phyloP scores from a whole-genome alignment of 768 basidiomycete species.

The Rhizopogon salebrosus region DNA sequence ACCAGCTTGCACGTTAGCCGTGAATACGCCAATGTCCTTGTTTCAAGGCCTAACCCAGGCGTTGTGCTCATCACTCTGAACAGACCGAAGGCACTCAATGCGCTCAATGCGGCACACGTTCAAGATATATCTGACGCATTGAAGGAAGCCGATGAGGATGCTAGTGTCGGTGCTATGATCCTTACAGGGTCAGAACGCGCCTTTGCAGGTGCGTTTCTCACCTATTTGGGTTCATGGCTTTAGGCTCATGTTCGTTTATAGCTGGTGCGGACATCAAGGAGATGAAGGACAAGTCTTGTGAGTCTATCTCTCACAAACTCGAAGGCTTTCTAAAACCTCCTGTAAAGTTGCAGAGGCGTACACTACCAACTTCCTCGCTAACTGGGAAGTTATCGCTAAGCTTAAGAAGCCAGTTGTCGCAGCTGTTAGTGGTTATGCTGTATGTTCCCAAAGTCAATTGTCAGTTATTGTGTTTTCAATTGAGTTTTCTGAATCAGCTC shows the following conservation, averaged over 20 bases:
- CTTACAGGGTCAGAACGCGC: constrained; percentile 89
- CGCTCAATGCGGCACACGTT: constrained; percentile 78
- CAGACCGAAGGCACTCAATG: constrained; percentile 87
- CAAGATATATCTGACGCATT: constrained; percentile 77
- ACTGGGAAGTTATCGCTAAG: constrained; percentile 70
- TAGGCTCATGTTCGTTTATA: constrained; percentile 21
- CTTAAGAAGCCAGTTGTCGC: constrained; percentile 93
- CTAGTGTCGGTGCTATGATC: constrained; percentile 75
- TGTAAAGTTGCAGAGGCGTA: constrained; percentile 77
- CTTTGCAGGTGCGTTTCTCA: constrained; percentile 70
- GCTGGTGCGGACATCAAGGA: constrained; percentile 99
- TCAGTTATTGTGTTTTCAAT: background rate
- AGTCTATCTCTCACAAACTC: constrained; percentile 16
- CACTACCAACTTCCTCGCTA: constrained; percentile 76
- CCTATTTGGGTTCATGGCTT: background rate
- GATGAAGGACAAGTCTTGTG: constrained; percentile 95
- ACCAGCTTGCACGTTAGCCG: constrained; percentile 23
- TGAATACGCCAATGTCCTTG: constrained; percentile 60
- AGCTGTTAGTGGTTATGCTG: constrained; percentile 92
- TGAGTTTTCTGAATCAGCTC: constrained; percentile 46
- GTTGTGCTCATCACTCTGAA: constrained; percentile 84
- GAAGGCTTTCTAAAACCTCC: background rate
- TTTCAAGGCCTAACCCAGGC: constrained; percentile 59
- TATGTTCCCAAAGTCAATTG: constrained; percentile 32
- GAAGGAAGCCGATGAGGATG: constrained; percentile 64